These are phyloP conservation scores for Cladosporium sp. DNA, from an alignment of 2,329 filamentous ascomycete genomes.

Conservation along the genomic window DNA sequence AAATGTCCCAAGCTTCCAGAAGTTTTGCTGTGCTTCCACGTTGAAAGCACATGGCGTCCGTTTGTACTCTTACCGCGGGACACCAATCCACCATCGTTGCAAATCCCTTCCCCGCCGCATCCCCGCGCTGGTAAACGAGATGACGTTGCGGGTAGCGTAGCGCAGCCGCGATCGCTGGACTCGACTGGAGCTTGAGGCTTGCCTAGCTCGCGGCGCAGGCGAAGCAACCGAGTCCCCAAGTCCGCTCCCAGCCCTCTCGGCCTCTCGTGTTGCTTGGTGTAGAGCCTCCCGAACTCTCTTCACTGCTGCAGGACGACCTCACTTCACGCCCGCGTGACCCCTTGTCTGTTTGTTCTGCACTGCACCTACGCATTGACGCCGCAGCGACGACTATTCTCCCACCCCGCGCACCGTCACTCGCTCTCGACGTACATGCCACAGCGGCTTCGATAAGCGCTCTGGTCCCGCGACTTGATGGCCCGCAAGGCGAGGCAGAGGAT, in stretches of 20 bases:
- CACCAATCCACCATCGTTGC: background rate
- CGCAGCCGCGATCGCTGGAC: background rate
- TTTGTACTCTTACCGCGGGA: background rate
- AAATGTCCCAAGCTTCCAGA: background rate
- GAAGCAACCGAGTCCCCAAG: background rate
- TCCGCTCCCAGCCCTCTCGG: background rate
- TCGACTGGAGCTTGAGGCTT: background rate
- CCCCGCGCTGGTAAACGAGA: background rate
- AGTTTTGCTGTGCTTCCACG: background rate
- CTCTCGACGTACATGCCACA: background rate
- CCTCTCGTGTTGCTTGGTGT: background rate
- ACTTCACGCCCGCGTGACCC: background rate
- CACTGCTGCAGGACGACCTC: conserved; percentile 3
- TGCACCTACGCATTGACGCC: background rate
- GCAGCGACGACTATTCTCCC: background rate
- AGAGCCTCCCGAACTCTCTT: conserved; percentile 1
- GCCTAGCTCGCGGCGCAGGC: conserved; percentile 1
- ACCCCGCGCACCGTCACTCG: background rate
- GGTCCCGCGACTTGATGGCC: conserved; percentile 36
- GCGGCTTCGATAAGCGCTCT: background rate
- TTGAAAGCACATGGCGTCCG: background rate
- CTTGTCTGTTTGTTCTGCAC: background rate
- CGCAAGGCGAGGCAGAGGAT: conserved; percentile 51
- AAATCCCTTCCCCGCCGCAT: background rate
- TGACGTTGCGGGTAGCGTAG: background rate